Evolutionary conservation across 139 green algal species (phyloP).

Genomic region (Asterochloris sp.): DNA sequence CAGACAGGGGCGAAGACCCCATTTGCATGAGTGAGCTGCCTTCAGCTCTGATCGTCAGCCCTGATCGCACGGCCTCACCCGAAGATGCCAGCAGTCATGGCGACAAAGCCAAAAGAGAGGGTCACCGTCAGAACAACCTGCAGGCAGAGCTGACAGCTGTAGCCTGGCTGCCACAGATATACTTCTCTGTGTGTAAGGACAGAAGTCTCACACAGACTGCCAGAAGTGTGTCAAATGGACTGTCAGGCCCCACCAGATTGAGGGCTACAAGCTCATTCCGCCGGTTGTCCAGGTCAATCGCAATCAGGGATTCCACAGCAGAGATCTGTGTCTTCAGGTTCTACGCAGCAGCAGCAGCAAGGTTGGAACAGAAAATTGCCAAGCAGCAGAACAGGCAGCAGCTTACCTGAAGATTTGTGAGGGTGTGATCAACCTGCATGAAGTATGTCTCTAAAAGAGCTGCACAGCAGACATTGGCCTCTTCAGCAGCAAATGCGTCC

Average conservation of each 20-base stretch:
- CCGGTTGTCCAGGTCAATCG: constrained; percentile 27
- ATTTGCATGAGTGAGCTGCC: neutral
- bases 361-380: constrained; percentile 17
- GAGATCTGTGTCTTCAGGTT: constrained; percentile 23
- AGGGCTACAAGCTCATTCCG: constrained; percentile 29
- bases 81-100: constrained; percentile 23
- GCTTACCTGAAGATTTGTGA: constrained; percentile 1
- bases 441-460: constrained; percentile 21
- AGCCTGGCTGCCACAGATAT: neutral
- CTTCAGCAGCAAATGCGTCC: no score
- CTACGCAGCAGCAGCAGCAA: neutral
- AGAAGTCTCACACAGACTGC: neutral
- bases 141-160: neutral
- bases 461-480: constrained; percentile 20
- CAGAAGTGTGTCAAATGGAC: neutral
- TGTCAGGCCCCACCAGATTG: constrained; percentile 16
- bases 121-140: constrained; percentile 23
- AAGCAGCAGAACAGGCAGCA: constrained; percentile 6
- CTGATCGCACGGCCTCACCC: neutral
- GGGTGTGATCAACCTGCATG: constrained; percentile 6
- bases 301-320: constrained; percentile 19
- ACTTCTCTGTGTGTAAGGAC: neutral
- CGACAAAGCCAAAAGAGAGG: constrained; percentile 13
- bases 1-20: neutral
- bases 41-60: neutral